Conservation (phyloP, 176 grass and related monocot species). For the Cymbopogon citratus region DNA sequence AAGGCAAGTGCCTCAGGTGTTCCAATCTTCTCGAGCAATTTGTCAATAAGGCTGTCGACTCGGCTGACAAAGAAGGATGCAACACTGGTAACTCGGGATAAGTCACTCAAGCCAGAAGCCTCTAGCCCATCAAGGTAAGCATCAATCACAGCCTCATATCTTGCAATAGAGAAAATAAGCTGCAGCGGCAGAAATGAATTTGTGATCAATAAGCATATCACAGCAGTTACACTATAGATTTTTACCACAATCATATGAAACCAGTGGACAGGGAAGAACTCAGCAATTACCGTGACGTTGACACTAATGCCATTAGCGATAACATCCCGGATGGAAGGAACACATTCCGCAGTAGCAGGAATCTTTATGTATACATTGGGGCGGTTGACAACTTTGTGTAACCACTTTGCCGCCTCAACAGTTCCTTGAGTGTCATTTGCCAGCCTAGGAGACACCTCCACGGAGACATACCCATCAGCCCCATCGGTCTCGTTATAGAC, state of each 20-base stretch:
- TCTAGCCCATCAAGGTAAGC: slow-evolving; percentile 95
- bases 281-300: slow-evolving; percentile 85
- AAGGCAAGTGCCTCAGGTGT: slow-evolving; percentile 88
- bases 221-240: not conserved
- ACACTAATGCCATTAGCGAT: slow-evolving; percentile 89
- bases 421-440: slow-evolving; percentile 92
- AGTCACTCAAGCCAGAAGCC: slow-evolving; percentile 78
- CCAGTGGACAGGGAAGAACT: not conserved
- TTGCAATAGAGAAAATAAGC: slow-evolving; percentile 93
- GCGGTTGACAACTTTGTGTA: slow-evolving; percentile 78
- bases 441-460: slow-evolving; percentile 91
- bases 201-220: slow-evolving; percentile 10
- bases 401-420: slow-evolving; percentile 90
- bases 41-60: slow-evolving; percentile 87
- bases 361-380: slow-evolving; percentile 99
- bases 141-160: slow-evolving; percentile 98
- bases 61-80: slow-evolving; percentile 98
- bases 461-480: slow-evolving; percentile 94
- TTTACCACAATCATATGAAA: not conserved
- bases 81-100: slow-evolving; percentile 93
- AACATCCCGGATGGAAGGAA: slow-evolving; percentile 88
- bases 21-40: slow-evolving; percentile 94
- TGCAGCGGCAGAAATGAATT: slow-evolving; percentile 34
- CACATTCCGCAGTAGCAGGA: slow-evolving; percentile 90
- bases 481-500: slow-evolving; percentile 79